Conservation (phyloP, 2,329 filamentous ascomycete species). For the Karstenula rhodostoma region DNA sequence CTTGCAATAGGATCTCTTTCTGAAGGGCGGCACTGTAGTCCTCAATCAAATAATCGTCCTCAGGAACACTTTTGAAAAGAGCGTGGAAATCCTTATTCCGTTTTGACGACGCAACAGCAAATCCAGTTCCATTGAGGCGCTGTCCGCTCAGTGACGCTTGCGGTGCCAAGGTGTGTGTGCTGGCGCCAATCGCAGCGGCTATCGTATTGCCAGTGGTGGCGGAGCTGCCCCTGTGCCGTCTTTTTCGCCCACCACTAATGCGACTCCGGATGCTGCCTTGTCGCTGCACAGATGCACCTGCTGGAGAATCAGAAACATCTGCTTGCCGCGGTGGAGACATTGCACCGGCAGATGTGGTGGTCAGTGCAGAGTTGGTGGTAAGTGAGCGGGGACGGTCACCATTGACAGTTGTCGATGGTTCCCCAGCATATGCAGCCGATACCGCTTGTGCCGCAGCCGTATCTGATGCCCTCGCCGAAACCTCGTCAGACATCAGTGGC, state of each 20-base stretch:
- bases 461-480: constrained; percentile 66
- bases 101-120: constrained; percentile 95
- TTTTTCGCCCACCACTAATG: constrained; percentile 60
- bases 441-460: constrained; percentile 67
- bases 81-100: constrained; percentile 94
- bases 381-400: constrained; percentile 52
- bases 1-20: constrained; percentile 92
- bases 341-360: constrained; percentile 42
- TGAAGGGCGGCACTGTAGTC: constrained; percentile 98
- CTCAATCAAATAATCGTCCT: constrained; percentile 97
- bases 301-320: constrained; percentile 68
- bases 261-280: constrained; percentile 62
- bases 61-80: constrained; percentile 94
- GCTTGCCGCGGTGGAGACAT: constrained; percentile 69
- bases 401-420: constrained; percentile 46
- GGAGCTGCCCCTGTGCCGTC: constrained; percentile 85
- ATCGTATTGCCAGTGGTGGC: constrained; percentile 70
- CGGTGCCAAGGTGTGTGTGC: constrained; percentile 73
- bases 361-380: constrained; percentile 42
- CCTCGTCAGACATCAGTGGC: constrained; percentile 58
- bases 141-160: constrained; percentile 68
- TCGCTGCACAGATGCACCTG: constrained; percentile 60
- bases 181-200: constrained; percentile 75
- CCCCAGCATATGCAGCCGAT: constrained; percentile 64
- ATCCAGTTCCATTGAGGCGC: constrained; percentile 91